A percentile compares a stretch with the other conserved stretches of the same genome.
phyloP scores from a whole-genome alignment of 352 stramenopile species.

The Globisporangium splendens region DNA sequence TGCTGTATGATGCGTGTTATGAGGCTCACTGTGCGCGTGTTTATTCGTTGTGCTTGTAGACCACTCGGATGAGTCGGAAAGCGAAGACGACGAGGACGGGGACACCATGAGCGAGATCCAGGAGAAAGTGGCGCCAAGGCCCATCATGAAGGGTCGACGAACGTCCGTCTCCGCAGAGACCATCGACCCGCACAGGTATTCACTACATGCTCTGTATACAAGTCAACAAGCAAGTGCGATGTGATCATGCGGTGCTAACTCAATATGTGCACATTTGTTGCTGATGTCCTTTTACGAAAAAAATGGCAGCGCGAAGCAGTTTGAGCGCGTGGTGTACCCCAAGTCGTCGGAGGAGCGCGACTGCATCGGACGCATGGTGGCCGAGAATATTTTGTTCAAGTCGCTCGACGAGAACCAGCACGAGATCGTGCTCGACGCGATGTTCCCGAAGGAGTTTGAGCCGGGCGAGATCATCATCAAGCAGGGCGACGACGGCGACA shows the following conservation, averaged over 20 bases:
- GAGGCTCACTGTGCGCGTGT: neutral
- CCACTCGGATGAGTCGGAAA: constrained; percentile 86
- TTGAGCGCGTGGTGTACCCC: constrained; percentile 77
- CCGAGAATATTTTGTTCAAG: constrained; percentile 90
- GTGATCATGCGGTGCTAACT: no score
- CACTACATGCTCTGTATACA: neutral
- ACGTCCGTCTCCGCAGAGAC: constrained; percentile 88
- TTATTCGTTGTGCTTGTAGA: no score
- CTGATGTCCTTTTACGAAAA: constrained; percentile 9
- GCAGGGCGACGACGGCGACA: constrained; percentile 90
- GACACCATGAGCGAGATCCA: constrained; percentile 84
- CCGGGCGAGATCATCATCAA: constrained; percentile 82
- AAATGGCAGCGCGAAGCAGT: constrained; percentile 59
- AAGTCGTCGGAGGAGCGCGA: constrained; percentile 81
- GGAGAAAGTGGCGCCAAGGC: constrained; percentile 47
- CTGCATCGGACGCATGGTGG: constrained; percentile 77
- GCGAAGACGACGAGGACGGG: constrained; percentile 77
- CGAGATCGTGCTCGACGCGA: constrained; percentile 82
- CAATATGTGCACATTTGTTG: neutral
- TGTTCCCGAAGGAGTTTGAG: constrained; percentile 85
- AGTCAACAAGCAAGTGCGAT: no score
- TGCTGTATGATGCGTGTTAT: constrained; percentile 11
- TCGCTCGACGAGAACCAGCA: constrained; percentile 86
- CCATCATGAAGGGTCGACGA: constrained; percentile 78
- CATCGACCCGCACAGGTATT: constrained; percentile 75